Base-by-base conservation (phyloP, 2,329 filamentous ascomycete species). In the Trichoderma simmonsii region DNA sequence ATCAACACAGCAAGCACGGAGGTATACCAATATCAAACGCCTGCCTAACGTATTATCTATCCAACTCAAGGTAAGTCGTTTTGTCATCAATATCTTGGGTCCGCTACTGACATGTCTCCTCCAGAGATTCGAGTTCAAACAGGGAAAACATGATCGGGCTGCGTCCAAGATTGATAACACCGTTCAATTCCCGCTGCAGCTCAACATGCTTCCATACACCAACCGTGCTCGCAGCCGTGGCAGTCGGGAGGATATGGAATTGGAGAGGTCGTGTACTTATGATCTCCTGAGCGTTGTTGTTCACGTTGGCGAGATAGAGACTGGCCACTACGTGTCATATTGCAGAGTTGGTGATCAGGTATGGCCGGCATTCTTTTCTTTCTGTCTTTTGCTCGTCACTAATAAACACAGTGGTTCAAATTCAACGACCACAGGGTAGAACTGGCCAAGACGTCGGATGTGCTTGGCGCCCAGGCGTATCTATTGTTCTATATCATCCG, bases 391-490 rank as follows among this genome's bases (percentile, higher is more conserved):
- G 11, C 24, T 24, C 8, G 21, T 76, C 59, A 64, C 70, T 24
- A 74, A 67, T 28, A 34, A 74, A 8, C 79, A 73, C 75, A 97
- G 87, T 98, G 95, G 95, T 97, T 97, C 81, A 90, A 93, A 70
- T 98, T 98, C 82, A 97, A 98, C 78, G 95, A 98, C 79, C 95
- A 96, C 80, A 94, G 94, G 80, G 95, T 98, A 28, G 93, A 95
- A 73, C 79, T 95, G 71, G 95, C 93, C 2, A 90, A 89, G 61
- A 92, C 96, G 79, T 92, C 92, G 6, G 93, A 98, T 73, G 95
- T 98, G 3, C 86, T 98, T 56, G 88, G 88, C 34, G 93, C 93
- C 15, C 91, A 97, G 80, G 94, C 95, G 0, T 98, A 98, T 81
- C 85, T 98, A 71, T 84, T 98, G 68, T 97, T 98, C 80, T 98